Evolutionary conservation across 192 early-diverging fungal genomes (phyloP).

Genomic region (Coemansia sp.): DNA sequence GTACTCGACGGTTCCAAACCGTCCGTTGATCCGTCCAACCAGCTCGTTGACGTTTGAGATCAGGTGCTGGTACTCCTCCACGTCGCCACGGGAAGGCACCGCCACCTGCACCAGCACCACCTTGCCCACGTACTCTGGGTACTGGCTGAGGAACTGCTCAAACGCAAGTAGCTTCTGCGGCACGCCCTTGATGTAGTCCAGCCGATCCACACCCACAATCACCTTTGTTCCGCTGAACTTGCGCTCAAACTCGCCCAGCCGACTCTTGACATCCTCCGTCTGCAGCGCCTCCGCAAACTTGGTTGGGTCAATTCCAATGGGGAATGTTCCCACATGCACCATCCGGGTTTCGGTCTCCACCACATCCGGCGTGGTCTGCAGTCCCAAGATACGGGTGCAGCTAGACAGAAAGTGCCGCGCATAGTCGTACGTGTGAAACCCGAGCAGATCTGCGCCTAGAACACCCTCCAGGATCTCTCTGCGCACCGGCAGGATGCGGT

Average conservation of each 20-base stretch:
- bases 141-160: conserved; percentile 82
- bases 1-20: conserved; percentile 92
- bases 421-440: conserved; percentile 99
- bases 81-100: conserved; percentile 96
- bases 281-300: conserved; percentile 89
- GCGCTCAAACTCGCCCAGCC: conserved; percentile 79
- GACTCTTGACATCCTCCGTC: conserved; percentile 61
- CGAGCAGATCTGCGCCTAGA: conserved; percentile 87
- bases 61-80: conserved; percentile 97
- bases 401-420: conserved; percentile 96
- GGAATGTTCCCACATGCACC: conserved; percentile 97
- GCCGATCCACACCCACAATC: conserved; percentile 95
- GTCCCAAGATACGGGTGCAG: conserved; percentile 94
- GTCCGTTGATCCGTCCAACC: conserved; percentile 97
- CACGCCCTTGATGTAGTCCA: conserved; percentile 99
- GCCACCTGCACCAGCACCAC: conserved; percentile 97
- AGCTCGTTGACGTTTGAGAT: conserved; percentile 93
- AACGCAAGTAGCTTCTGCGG: conserved; percentile 98
- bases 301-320: conserved; percentile 97
- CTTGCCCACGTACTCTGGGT: conserved; percentile 91
- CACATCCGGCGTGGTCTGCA: conserved; percentile 89
- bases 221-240: conserved; percentile 86
- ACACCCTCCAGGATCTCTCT: conserved; percentile 92
- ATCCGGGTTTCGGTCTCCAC: conserved; percentile 91
- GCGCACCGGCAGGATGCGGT: conserved; percentile 93